These are phyloP conservation scores for Penicillium steckii DNA, from an alignment of 495 filamentous ascomycete species.

Conservation along the genomic window DNA sequence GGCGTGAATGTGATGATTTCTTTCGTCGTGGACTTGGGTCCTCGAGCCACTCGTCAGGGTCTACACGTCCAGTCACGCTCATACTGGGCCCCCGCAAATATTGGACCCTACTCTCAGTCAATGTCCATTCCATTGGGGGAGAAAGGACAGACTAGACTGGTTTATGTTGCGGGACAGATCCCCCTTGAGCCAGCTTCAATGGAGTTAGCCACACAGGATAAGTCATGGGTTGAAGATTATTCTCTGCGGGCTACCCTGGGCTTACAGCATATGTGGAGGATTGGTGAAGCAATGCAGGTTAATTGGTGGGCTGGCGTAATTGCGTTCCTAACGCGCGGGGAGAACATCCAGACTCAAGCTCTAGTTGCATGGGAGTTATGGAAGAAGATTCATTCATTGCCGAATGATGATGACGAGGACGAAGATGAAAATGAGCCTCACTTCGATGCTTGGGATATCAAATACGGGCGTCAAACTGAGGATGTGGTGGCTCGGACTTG, in stretches of 20 bases:
- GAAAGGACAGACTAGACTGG: constrained; percentile 28
- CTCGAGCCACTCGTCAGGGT: constrained; percentile 42
- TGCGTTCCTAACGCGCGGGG: constrained; percentile 59
- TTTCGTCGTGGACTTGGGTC: constrained; percentile 41
- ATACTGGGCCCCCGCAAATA: constrained; percentile 98
- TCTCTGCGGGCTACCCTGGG: constrained; percentile 57
- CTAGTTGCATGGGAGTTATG: constrained; percentile 49
- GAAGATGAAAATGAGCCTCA: constrained; percentile 42
- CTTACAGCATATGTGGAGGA: constrained; percentile 87
- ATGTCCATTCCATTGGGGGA: constrained; percentile 53
- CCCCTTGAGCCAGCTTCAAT: constrained; percentile 82
- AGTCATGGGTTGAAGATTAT: constrained; percentile 33
- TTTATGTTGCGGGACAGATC: constrained; percentile 85
- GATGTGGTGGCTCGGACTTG: constrained; percentile 17
- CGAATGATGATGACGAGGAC: constrained; percentile 22
- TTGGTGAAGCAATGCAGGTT: constrained; percentile 70
- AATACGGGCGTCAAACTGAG: constrained; percentile 45
- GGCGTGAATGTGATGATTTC: constrained; percentile 62
- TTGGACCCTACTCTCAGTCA: constrained; percentile 95
- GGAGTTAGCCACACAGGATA: constrained; percentile 38
- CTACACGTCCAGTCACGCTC: constrained; percentile 91
- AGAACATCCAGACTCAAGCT: constrained; percentile 32
- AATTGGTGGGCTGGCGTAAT: constrained; percentile 70
- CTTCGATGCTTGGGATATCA: constrained; percentile 73
- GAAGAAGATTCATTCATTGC: constrained; percentile 44